Evolutionary conservation across 768 basidiomycete genomes (phyloP).

Genomic region (Podaxis sp.): DNA sequence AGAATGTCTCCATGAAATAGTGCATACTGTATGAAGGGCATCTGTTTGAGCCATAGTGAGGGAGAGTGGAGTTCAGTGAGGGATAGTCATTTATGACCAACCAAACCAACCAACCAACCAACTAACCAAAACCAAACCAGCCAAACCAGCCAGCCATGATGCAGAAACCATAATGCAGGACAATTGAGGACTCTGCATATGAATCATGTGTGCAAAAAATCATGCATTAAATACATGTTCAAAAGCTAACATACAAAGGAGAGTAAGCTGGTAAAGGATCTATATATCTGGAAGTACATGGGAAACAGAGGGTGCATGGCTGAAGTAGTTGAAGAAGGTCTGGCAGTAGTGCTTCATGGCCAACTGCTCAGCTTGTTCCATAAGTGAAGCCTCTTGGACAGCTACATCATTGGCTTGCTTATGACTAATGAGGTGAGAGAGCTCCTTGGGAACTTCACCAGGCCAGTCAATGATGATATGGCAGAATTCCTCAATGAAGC

Average conservation of each 20-base stretch:
- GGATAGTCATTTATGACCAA: too few relatives aligned
- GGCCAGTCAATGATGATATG: neutral
- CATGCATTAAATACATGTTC: neutral
- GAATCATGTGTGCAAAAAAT: too few relatives aligned
- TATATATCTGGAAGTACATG: neutral
- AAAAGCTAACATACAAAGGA: neutral
- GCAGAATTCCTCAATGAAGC: conserved; percentile 14
- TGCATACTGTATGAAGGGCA: too few relatives aligned
- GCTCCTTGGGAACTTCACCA: neutral
- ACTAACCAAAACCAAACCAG: too few relatives aligned
- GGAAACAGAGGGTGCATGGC: neutral
- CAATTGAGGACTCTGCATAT: too few relatives aligned
- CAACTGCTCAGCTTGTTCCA: neutral
- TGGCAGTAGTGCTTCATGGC: neutral
- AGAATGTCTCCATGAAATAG: too few relatives aligned
- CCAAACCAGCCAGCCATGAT: too few relatives aligned
- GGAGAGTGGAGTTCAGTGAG: too few relatives aligned
- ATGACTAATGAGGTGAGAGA: neutral
- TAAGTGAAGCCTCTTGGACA: neutral
- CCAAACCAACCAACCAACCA: too few relatives aligned
- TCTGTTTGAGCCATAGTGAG: too few relatives aligned
- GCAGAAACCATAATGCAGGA: too few relatives aligned
- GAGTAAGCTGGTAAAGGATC: neutral
- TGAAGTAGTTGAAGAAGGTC: neutral
- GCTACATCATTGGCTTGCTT: neutral